Conservation (phyloP, 2,329 filamentous ascomycete genomes). For the Lachnum nothofagi region DNA sequence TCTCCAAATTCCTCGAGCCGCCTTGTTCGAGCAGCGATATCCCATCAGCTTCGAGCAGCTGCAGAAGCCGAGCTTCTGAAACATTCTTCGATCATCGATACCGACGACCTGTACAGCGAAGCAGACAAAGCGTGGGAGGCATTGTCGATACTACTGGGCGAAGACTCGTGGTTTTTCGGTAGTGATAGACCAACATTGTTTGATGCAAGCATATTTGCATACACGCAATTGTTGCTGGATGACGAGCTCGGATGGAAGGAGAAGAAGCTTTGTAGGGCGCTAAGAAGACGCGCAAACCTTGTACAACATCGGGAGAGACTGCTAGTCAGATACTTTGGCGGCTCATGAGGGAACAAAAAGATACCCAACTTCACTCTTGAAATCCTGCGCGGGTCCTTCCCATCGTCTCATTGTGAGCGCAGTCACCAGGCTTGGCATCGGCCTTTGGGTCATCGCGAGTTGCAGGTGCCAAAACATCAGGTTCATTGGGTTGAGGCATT, state of each 20-base stretch:
- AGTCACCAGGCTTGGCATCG: too few relatives aligned
- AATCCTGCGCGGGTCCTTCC: too few relatives aligned
- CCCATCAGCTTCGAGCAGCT: slow-evolving; percentile 63
- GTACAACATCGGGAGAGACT: slow-evolving; percentile 60
- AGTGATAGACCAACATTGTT: slow-evolving; percentile 60
- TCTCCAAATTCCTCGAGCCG: slow-evolving; percentile 55
- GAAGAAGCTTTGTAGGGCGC: slow-evolving; percentile 50
- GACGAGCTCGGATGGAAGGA: slow-evolving; percentile 55
- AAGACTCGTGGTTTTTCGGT: slow-evolving; percentile 57
- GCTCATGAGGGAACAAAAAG: slow-evolving; percentile 9
- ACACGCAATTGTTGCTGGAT: slow-evolving; percentile 74
- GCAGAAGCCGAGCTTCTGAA: slow-evolving; percentile 71
- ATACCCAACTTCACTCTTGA: neutral
- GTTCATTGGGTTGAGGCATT: too few relatives aligned
- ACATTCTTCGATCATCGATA: slow-evolving; percentile 51
- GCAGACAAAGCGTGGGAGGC: slow-evolving; percentile 59
- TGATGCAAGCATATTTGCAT: slow-evolving; percentile 85
- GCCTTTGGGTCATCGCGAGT: too few relatives aligned
- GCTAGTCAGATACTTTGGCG: slow-evolving; percentile 34
- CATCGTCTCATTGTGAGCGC: too few relatives aligned
- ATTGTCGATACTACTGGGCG: slow-evolving; percentile 53
- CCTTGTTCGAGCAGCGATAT: slow-evolving; percentile 58
- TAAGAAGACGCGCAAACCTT: slow-evolving; percentile 57
- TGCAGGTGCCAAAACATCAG: too few relatives aligned
- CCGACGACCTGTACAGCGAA: slow-evolving; percentile 52